Base-by-base conservation (phyloP, 148 eudicot species). In the Pharnaceum exiguum region DNA sequence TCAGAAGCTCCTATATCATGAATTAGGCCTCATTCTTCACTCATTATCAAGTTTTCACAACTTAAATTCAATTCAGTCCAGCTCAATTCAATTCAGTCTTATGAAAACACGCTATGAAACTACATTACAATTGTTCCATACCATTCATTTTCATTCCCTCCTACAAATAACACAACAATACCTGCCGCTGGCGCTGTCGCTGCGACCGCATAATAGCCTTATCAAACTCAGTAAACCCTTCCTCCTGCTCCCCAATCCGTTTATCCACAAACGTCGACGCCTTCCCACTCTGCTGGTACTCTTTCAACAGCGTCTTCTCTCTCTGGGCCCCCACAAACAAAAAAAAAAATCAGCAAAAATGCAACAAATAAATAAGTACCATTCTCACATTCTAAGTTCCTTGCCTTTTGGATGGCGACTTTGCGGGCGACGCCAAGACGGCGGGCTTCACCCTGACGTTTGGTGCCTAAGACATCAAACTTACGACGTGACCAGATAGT, bases 171-270 rank as follows among this genome's bases (percentile, higher is more conserved):
- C n/a, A n/a, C n/a, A n/a, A n/a, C n/a, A n/a, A n/a, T n/a, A n/a
- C n/a, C n/a, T n/a, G n/a, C n/a, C n/a, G n/a, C 91, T 82, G 94
- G 21, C 86, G 77, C 63, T 83, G 90, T 4, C 89, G 96, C 67
- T 93, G 99, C 0, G 99, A 79, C 70, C 99, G 86, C 71, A 93
- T 44, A 62, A 93, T 80, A 10, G 79, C 86, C 83, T 93, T 93
- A 47, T 88, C 95, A 28, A 86, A 93, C 69, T 93, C 96, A 33
- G 65, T 88, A 59, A 93, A 87, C 3, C 52, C 72, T 31, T 83
- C 95, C 67, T 82, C 77, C 55, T 72, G 68, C 78, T 93, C 99
- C 8, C 96, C 96, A 30, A 93, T 88, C 47, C 99, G 76, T 68
- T 81, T 89, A 82, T 93, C 96, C 10, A 83, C 48, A 73, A 93